phyloP scores from a whole-genome alignment of 2,329 filamentous ascomycete species.

The Cadophora gregata region DNA sequence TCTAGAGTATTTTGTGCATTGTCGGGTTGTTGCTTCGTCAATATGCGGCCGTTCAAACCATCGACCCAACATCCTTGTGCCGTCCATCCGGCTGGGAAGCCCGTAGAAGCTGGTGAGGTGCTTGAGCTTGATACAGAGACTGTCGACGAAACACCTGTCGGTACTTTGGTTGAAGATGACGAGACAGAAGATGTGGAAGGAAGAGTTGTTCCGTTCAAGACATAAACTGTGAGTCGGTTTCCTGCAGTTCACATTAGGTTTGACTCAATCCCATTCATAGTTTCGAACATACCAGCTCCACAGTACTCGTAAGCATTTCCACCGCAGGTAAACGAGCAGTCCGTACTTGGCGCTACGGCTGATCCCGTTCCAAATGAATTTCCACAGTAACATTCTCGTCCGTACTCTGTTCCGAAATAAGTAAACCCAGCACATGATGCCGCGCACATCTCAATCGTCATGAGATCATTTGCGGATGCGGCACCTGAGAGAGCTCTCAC shows the following conservation, averaged over 20 bases:
- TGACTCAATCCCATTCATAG: too few species aligned
- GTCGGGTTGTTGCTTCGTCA: slow-evolving; percentile 35
- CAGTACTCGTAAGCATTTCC: slow-evolving; percentile 44
- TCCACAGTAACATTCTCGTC: slow-evolving; percentile 43
- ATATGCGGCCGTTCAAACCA: slow-evolving; percentile 34
- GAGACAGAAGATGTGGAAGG: slow-evolving; percentile 16
- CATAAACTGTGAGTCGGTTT: slow-evolving; percentile 38
- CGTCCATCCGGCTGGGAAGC: slow-evolving; percentile 37
- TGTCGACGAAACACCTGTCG: slow-evolving; percentile 1
- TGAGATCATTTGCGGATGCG: slow-evolving; percentile 21
- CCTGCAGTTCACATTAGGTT: background rate
- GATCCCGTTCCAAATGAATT: slow-evolving; percentile 32
- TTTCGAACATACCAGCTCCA: slow-evolving; percentile 38
- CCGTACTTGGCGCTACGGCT: slow-evolving; percentile 28
- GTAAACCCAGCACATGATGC: slow-evolving; percentile 39
- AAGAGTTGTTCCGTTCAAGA: slow-evolving; percentile 30
- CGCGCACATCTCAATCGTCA: slow-evolving; percentile 31
- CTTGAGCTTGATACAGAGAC: slow-evolving; percentile 19
- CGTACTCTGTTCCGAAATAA: slow-evolving; percentile 47
- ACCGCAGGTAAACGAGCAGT: slow-evolving; percentile 42
- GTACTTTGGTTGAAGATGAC: slow-evolving; percentile 3
- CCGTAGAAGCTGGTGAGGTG: slow-evolving; percentile 23
- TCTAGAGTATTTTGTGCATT: slow-evolving; percentile 33
- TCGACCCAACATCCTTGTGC: slow-evolving; percentile 40
- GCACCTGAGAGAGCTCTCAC: slow-evolving; percentile 39